Base-by-base conservation (phyloP, 2,329 filamentous ascomycete species). In the Aspergillus costaricaensis region DNA sequence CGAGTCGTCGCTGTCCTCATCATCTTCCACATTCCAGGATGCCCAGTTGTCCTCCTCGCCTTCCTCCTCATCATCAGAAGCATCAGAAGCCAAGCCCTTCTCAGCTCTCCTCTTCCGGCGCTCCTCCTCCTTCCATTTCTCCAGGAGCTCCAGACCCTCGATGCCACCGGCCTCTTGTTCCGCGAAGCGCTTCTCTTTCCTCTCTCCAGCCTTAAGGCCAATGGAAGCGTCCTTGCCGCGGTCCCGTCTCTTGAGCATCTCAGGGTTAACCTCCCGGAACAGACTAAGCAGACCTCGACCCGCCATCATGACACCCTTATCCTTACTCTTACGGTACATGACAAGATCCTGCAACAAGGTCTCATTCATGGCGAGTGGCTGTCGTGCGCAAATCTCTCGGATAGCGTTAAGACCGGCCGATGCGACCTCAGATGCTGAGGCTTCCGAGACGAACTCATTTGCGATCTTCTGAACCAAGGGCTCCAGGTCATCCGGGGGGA, bases 281-380 rank as follows among this genome's bases (percentile, higher is more conserved):
- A 99, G 82, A 23, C 91, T 92, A 44, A 99, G 82, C 6, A 99
- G 81, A 65, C 95, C 94, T 75, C 95, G 94, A 14, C 94, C 92
- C 7, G 95, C 95, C 95, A 99, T 98, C 86, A 96, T 93, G n/a
- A 95, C 91, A 61, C 94, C 93, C 81, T 98, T 99, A 73, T 99
- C 95, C 74, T 99, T 99, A 73, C 91, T 96, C 82, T 96, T 96
- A 62, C 91, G 87, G 79, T 99, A 98, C 81, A 95, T 90, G 9
- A 98, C 92, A 55, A 99, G 80, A 81, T 99, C 95, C 75, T 99
- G 94, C 30, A 99, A 80, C n/a, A 99, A 80, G 0, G 93, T 96
- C 66, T 98, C 93, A 55, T 88, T 92, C 91, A 99, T 98, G 5
- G 93, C 93, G n/a, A 98, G 81, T 1, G 95, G 94, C 72, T 99